These are phyloP conservation scores for Alternaria angustiovoidea DNA, from an alignment of 2,329 filamentous ascomycete species.

Conservation along the genomic window DNA sequence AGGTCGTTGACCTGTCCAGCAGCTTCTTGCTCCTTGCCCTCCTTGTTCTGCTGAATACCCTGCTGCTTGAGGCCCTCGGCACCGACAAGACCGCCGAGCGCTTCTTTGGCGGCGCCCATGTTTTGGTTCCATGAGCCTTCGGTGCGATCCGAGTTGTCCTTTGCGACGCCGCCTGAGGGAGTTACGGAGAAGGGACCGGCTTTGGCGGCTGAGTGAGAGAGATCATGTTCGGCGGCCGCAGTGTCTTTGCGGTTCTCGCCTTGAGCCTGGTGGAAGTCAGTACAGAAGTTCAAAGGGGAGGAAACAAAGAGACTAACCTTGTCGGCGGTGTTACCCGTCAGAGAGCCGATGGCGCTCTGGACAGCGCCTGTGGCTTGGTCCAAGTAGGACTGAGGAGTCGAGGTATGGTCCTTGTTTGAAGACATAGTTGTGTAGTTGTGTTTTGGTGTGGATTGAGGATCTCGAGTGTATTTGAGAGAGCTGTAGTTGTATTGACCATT, in stretches of 20 bases:
- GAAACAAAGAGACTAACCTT: slow-evolving; percentile 55
- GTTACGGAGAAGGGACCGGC: slow-evolving; percentile 76
- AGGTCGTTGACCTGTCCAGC: slow-evolving; percentile 81
- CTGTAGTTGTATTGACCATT: neutral
- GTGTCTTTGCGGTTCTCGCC: slow-evolving; percentile 71
- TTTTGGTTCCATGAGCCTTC: slow-evolving; percentile 87
- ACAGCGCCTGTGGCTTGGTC: slow-evolving; percentile 75
- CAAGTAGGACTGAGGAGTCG: slow-evolving; percentile 74
- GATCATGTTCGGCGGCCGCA: slow-evolving; percentile 72
- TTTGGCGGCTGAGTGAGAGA: slow-evolving; percentile 78
- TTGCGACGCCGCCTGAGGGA: slow-evolving; percentile 72
- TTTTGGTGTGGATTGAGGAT: neutral
- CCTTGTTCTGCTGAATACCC: slow-evolving; percentile 79
- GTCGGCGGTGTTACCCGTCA: slow-evolving; percentile 77
- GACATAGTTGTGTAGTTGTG: slow-evolving; percentile 57
- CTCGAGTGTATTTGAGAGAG: neutral
- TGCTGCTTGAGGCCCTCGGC: slow-evolving; percentile 76
- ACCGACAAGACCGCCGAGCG: slow-evolving; percentile 77
- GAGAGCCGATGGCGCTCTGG: slow-evolving; percentile 73
- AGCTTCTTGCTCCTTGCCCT: slow-evolving; percentile 83
- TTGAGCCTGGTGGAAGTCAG: slow-evolving; percentile 57
- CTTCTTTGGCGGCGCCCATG: slow-evolving; percentile 83
- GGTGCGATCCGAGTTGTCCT: slow-evolving; percentile 76
- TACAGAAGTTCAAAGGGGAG: slow-evolving; percentile 1
- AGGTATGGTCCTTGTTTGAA: slow-evolving; percentile 63